phyloP scores from a whole-genome alignment of 441 rosid genomes.

The Populus hybrid region DNA sequence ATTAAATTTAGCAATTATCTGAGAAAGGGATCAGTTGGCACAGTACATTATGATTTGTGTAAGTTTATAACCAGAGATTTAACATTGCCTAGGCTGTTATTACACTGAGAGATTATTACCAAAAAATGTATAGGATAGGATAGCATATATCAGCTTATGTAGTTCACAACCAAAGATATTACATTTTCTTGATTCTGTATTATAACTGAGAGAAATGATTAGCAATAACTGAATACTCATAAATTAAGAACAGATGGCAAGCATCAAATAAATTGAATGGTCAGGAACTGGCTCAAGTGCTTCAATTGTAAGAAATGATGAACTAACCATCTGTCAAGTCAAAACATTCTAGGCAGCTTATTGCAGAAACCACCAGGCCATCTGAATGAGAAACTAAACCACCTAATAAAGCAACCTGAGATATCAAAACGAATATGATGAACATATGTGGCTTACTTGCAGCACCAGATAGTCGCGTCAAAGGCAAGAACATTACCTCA shows the following conservation, averaged over 20 bases:
- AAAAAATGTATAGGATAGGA: background rate
- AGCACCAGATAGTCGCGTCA: slow-evolving; percentile 7
- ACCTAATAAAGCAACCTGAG: slow-evolving; percentile 71
- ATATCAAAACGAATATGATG: slow-evolving; percentile 23
- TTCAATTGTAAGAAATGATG: background rate
- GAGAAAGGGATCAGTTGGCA: background rate
- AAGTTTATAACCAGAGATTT: background rate
- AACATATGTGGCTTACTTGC: slow-evolving; percentile 12
- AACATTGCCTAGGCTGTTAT: too few species aligned
- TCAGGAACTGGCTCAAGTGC: background rate
- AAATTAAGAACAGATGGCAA: background rate
- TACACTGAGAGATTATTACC: background rate
- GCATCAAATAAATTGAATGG: background rate
- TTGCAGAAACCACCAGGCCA: slow-evolving; percentile 65
- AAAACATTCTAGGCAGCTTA: slow-evolving; percentile 48
- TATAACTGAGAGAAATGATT: too few species aligned
- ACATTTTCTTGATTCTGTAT: background rate
- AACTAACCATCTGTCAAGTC: slow-evolving; percentile 56
- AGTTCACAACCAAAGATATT: background rate
- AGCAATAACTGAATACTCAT: background rate
- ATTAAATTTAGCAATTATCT: too few species aligned
- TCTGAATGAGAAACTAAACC: slow-evolving; percentile 78
- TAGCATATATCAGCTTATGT: background rate
- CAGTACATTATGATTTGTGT: background rate
- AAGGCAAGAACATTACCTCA: slow-evolving; percentile 55